These are phyloP conservation scores for Paratinospora sagittata DNA, from an alignment of 164 flowering plant species.

Conservation along the genomic window DNA sequence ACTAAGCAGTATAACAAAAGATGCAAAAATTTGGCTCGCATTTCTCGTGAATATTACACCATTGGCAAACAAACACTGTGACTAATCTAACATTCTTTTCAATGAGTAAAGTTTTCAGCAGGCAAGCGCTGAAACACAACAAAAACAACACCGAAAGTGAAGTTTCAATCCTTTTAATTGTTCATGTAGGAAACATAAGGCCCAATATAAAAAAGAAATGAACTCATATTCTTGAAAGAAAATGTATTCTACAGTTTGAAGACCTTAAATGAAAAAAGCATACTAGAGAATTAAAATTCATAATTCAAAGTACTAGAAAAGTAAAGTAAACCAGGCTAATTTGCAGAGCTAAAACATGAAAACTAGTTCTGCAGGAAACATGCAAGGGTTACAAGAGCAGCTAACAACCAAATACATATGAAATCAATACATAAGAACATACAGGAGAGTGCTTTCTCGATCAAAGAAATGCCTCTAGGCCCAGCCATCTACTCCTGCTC, in stretches of 20 bases:
- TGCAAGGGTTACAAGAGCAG: slow-evolving; percentile 14
- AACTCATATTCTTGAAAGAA: not conserved
- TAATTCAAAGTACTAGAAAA: not conserved
- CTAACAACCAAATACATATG: not conserved
- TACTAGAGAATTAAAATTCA: not conserved
- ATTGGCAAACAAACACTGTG: no score
- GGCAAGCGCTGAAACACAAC: no score
- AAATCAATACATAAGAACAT: not conserved
- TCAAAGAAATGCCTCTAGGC: not conserved
- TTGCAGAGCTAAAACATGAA: slow-evolving; percentile 9
- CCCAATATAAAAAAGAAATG: not conserved
- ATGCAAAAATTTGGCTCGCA: no score
- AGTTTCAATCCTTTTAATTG: no score
- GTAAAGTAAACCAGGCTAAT: not conserved
- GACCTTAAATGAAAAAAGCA: not conserved
- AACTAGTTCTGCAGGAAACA: slow-evolving; percentile 10
- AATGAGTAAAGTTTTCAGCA: no score
- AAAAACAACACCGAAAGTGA: no score
- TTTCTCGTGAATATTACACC: no score
- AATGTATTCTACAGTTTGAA: not conserved
- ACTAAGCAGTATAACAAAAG: no score
- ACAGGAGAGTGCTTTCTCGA: not conserved
- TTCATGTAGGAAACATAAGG: no score
- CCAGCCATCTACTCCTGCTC: slow-evolving; percentile 14
- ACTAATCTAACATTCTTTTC: no score